Evolutionary conservation across 139 green algal genomes (phyloP).

Genomic region (Tetradesmus obliquus): DNA sequence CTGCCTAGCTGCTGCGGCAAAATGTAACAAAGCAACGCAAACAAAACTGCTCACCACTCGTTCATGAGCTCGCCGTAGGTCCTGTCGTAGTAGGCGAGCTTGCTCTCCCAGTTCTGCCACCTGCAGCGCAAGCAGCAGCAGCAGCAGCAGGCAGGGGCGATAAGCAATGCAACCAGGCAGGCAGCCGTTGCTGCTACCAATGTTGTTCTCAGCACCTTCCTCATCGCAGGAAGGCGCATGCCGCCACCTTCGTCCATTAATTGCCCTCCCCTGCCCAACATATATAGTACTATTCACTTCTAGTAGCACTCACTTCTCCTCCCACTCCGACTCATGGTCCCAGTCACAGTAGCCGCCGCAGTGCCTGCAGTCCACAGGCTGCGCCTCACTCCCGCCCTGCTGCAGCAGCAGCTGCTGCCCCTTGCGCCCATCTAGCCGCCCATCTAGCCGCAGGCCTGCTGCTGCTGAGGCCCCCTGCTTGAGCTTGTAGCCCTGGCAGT

Average conservation of each 20-base stretch:
- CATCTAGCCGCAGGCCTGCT: not conserved
- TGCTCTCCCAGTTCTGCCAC: constrained; percentile 55
- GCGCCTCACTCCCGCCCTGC: not conserved
- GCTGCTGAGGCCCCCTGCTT: constrained; percentile 5
- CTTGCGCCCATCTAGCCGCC: not conserved
- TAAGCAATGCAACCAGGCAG: not conserved
- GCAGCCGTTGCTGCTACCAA: not conserved
- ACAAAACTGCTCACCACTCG: constrained; percentile 53
- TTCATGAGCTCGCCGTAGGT: constrained; percentile 59
- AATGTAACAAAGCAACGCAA: not conserved
- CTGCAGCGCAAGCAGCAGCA: not conserved
- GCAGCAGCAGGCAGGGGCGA: not conserved
- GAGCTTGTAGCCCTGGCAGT: constrained; percentile 63
- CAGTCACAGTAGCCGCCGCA: constrained; percentile 64
- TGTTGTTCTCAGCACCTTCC: not conserved
- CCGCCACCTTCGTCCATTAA: not conserved
- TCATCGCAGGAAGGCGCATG: not conserved
- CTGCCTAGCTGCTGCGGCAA: too few relatives aligned
- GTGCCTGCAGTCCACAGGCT: constrained; percentile 49
- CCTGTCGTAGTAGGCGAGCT: constrained; percentile 69
- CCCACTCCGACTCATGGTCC: constrained; percentile 70
- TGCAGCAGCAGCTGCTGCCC: not conserved
- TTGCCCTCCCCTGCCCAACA: not conserved
- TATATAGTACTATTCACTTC: too few relatives aligned
- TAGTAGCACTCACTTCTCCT: constrained; percentile 51